Evolutionary conservation across 1,139 yeast genomes (phyloP), one percentile per base, ranked within the genome.

Genomic region (Lodderomyces orthopsilosis): DNA sequence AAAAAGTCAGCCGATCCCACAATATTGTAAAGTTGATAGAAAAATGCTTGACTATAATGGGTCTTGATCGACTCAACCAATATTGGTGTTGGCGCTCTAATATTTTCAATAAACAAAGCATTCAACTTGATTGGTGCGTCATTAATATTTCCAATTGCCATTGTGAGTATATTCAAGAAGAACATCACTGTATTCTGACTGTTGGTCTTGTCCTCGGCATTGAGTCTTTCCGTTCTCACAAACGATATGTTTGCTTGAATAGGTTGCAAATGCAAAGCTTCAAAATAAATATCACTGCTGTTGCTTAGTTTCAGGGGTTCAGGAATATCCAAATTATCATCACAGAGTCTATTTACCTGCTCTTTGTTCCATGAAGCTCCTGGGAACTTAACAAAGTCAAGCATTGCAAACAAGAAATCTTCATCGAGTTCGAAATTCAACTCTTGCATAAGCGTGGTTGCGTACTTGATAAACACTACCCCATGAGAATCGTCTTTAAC

Each of bases 101-200:
- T 82, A 59, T 94, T 94, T 55, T 90, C 97, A 61, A 93, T 77
- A 48, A 89, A 77, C 51, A 94, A 70, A 0, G 98, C 93, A 58
- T 93, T 89, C 57, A 94, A 68, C 55, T 85, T 80, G 33, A 94
- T 88, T 2, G 98, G 98, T 0, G 99, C 98, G 63, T 93, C 98
- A 57, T 93, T 91, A 47, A 94, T 88, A 62, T 93, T 94, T 23
- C 98, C 98, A 51, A 94, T 81, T 0, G 98, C 96, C 98, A 91
- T 91, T 0, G 98, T 90, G 48, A 94, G 69, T 38, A 93, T 83
- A 59, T 93, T 90, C 53, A 88, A 75, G 56, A 90, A 83, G 62
- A 85, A 85, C 75, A 82, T 77, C 44, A 85, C 56, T 0, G 95
- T 74, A 52, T 85, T 86, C 44, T 79, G 82, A 1, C 88, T 70